Base-by-base conservation (phyloP, 192 early-diverging fungal genomes). In the Phlyctochytrium arcticum region DNA sequence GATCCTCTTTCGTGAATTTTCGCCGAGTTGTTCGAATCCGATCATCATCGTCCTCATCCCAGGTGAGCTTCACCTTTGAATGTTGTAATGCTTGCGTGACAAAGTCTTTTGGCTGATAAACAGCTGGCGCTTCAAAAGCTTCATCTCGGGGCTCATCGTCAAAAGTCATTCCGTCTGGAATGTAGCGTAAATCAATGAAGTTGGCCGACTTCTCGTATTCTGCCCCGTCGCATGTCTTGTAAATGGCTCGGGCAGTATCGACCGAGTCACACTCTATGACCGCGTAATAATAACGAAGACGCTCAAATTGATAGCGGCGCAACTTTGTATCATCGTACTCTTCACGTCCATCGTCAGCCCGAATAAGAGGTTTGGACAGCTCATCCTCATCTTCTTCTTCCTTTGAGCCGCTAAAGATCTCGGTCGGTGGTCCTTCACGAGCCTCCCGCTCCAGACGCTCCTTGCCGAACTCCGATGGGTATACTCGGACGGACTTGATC, bases 1-100 rank as follows among this genome's bases (percentile, higher is more conserved):
- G 61, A 37, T 98, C 92, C 42, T 96, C 87, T 56, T 92, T 88
- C 0, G 87, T 90, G 56, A 98, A 93, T 42, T 86, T 87, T 39
- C 89, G 86, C 8, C 89, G 83, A 1, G 89, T 97, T 15, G 90
- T 65, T 39, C 83, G 80, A 15, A 88, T 78, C 36, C 96, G 84
- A 32, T 91, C 89, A 6, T 89, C 85, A 66, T 95, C 94, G 46
- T 98, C 96, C 21, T 88, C 84, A 54, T 98, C 96, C 96, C 96
- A 98, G 0, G 92, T 95, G 35, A 98, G 77, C 71, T 90, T 89
- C n/a, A 93, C 91, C 29, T 89, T 90, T 2, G 93, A 92, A 74
- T 94, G 92, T 73, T 93, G 90, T 48, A 98, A 75, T 10, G 90
- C 94, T 37, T 62, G 67, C 21, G 91, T 93, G 1, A 80, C 76